Conservation (phyloP, 2,329 filamentous ascomycete species). For the Penicillium olsonii region DNA sequence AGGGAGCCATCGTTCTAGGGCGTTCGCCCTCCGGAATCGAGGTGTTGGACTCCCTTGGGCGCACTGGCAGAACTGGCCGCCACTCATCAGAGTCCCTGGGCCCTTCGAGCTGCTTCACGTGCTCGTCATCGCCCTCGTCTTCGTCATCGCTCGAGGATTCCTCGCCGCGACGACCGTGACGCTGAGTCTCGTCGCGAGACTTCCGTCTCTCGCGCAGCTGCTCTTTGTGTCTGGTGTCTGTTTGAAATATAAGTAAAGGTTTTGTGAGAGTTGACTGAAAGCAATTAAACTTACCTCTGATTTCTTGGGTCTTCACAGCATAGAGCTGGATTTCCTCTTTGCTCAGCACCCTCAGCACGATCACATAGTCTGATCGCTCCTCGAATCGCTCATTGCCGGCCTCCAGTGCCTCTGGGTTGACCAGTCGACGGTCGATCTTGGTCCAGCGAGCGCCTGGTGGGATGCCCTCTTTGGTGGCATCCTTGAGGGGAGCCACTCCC, state of each 20-base stretch:
- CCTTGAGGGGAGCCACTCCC: slow-evolving; percentile 91
- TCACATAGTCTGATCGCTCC: slow-evolving; percentile 89
- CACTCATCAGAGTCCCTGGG: slow-evolving; percentile 19
- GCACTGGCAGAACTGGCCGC: slow-evolving; percentile 18
- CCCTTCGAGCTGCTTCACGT: slow-evolving; percentile 35
- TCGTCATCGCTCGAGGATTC: slow-evolving; percentile 41
- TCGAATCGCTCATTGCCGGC: slow-evolving; percentile 89
- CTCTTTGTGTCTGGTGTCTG: slow-evolving; percentile 41
- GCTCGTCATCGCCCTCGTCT: slow-evolving; percentile 33
- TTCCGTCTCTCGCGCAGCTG: slow-evolving; percentile 39
- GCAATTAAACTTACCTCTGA: slow-evolving; percentile 64
- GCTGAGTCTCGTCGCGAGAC: slow-evolving; percentile 47
- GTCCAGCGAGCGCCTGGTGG: slow-evolving; percentile 85
- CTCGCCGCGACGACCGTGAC: slow-evolving; percentile 29
- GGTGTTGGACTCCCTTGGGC: slow-evolving; percentile 16
- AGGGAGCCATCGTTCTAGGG: slow-evolving; percentile 1
- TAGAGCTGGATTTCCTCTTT: slow-evolving; percentile 90
- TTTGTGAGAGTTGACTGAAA: neutral
- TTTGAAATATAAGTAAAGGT: slow-evolving; percentile 14
- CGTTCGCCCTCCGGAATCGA: slow-evolving; percentile 14
- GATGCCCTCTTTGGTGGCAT: slow-evolving; percentile 72
- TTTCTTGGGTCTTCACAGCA: slow-evolving; percentile 75
- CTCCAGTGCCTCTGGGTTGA: slow-evolving; percentile 85
- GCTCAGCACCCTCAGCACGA: slow-evolving; percentile 82
- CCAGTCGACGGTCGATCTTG: slow-evolving; percentile 82